Evolutionary conservation across 257 asterid genomes (phyloP), one percentile per base, ranked within the genome.

Genomic region (Petrea volubilis): DNA sequence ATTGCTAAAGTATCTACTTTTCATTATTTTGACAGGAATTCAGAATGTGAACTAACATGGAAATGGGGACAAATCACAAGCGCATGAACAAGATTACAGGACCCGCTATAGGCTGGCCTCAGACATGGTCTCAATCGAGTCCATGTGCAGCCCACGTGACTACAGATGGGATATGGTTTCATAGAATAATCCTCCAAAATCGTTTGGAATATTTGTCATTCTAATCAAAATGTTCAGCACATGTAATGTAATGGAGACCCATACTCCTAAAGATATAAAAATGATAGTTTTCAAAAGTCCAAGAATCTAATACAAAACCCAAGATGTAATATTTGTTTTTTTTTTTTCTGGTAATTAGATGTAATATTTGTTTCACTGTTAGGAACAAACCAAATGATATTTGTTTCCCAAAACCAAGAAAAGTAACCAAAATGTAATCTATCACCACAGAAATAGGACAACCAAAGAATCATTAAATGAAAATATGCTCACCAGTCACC

Each of bases 121-220:
- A 17, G 64, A 51, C 58, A 62, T 64, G 31, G 70, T 38, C 12
- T 70, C 72, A 74, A 34, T 56, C 33, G 24, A 31, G 21, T 29
- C 67, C 24, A 56, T 71, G 78, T 68, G 82, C 72, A 70, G 59
- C 75, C 64, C 83, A 74, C 70, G 78, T 79, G 83, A 65, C 63
- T 47, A 21, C n/a, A 49, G 41, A 40, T 33, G 14, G 34, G 60
- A 49, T 29, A 15, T 18, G 55, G 33, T 47, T 66, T 50, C 36
- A 67, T 44, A 40, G 29, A 59, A 41, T 67, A 64, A 27, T 70
- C 59, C 23, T 50, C 7, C n/a, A 34, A 34, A 29, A 38, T 68
- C 2, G 25, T 34, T 43, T 15, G 76, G 80, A 71, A 79, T 79
- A 34, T 70, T 67, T 69, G 66, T 50, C 67, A 33, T 52, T 52